Base-by-base conservation (phyloP, 768 basidiomycete species). In the Guyanaporus albipodus region DNA sequence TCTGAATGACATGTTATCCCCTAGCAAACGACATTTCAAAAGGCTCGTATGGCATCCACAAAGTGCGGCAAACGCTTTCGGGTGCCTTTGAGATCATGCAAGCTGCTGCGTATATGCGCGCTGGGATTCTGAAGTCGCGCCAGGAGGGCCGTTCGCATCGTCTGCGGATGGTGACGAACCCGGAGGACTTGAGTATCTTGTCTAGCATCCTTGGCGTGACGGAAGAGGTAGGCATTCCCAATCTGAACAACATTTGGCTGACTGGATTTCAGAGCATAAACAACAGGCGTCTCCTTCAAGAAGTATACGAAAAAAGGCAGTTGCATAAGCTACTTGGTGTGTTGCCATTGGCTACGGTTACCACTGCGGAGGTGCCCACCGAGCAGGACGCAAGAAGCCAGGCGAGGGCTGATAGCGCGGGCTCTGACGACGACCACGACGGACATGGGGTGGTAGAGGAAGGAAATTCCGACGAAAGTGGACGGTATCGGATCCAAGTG, bases 11-110 rank as follows among this genome's bases (percentile, higher is more conserved):
- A 38, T 21, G 29, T 33, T 44, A 47, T 34, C 2, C n/a, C n/a
- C n/a, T 59, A 97, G 93, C 82, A 18, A 97, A 98, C 62, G 94
- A 98, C 67, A 91, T 98, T 22, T 91, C 93, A 0, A 80, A 77
- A 42, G 91, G 92, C 2, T 92, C 93, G 0, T 94, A 81, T 67
- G 83, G 80, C 27, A 89, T 96, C 53, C 70, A 76, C 22, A 85
- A 83, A 59, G 92, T 98, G 31, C 82, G 83, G 19, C 78, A 80
- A 40, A 86, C 91, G 3, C 76, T 98, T 50, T 84, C 87, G 0
- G 94, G 94, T 2, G 95, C 87, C 14, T 74, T 77, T 62, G 75
- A 73, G 22, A 87, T 89, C 33, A 73, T 99, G 61, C 83, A 84
- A n/a, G 76, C 87, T 0, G 78, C 83, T 2, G 76, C 89, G 27